Percentiles rank a stretch among this genome's conserved stretches.
Evolutionary conservation across 2,329 filamentous ascomycete species (phyloP).

Genomic region (Thermoascus crustaceus): DNA sequence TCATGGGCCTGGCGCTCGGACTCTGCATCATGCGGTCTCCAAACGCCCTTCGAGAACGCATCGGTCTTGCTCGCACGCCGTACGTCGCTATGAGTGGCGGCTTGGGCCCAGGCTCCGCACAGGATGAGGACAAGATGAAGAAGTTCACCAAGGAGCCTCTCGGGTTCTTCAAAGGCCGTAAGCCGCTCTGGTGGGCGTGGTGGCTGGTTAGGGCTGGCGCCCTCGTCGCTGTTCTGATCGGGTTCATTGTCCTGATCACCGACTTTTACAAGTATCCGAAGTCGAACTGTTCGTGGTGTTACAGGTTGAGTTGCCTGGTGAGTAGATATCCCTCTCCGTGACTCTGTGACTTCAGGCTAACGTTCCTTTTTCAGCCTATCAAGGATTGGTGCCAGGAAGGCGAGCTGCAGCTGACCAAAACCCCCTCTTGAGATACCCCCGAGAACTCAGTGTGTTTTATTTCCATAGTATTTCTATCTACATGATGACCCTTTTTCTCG

Average conservation of each 20-base stretch:
- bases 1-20: slow-evolving; percentile 83
- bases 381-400: slow-evolving; percentile 38
- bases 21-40: slow-evolving; percentile 85
- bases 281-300: slow-evolving; percentile 81
- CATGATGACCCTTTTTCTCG: too few relatives aligned
- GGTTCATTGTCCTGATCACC: slow-evolving; percentile 77
- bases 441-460: too few relatives aligned
- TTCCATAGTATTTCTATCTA: too few relatives aligned
- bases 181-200: slow-evolving; percentile 95
- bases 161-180: slow-evolving; percentile 85
- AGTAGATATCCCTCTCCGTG: slow-evolving; percentile 35
- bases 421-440: slow-evolving; percentile 5
- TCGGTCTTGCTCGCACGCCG: slow-evolving; percentile 59
- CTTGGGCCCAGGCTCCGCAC: slow-evolving; percentile 23
- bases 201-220: slow-evolving; percentile 77
- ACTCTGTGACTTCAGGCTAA: slow-evolving; percentile 9
- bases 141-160: slow-evolving; percentile 43
- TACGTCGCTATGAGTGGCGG: slow-evolving; percentile 60
- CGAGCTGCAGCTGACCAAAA: slow-evolving; percentile 17
- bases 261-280: slow-evolving; percentile 76
- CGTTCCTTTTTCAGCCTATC: slow-evolving; percentile 24
- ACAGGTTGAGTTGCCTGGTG: slow-evolving; percentile 87
- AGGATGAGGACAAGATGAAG: slow-evolving; percentile 30
- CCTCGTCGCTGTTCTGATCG: slow-evolving; percentile 70
- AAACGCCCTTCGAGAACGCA: slow-evolving; percentile 64